Evolutionary conservation across 495 filamentous ascomycete genomes (phyloP).

Genomic region (Recurvomyces mirabilis): DNA sequence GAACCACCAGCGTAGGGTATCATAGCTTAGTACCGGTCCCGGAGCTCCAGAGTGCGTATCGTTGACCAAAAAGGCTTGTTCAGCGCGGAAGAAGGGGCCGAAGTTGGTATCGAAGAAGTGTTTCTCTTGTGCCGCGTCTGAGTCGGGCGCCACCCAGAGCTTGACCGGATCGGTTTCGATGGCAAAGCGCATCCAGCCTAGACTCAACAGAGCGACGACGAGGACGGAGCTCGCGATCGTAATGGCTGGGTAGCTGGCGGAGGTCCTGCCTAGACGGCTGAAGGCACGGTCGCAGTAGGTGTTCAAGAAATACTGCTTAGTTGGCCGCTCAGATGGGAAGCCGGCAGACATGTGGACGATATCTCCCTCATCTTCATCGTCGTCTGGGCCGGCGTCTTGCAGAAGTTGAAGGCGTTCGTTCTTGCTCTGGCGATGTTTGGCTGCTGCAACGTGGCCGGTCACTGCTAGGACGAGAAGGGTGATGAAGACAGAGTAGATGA

Average conservation of each 20-base stretch:
- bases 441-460: slow-evolving; percentile 62
- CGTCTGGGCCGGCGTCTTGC: slow-evolving; percentile 69
- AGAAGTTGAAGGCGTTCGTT: slow-evolving; percentile 75
- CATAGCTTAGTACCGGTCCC: slow-evolving; percentile 71
- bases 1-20: slow-evolving; percentile 89
- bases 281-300: slow-evolving; percentile 67
- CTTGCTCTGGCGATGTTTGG: slow-evolving; percentile 56
- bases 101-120: slow-evolving; percentile 90
- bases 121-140: slow-evolving; percentile 84
- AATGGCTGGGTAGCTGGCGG: slow-evolving; percentile 70
- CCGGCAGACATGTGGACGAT: slow-evolving; percentile 54
- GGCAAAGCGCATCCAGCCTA: slow-evolving; percentile 76
- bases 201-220: slow-evolving; percentile 60
- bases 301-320: slow-evolving; percentile 67
- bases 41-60: slow-evolving; percentile 53
- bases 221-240: slow-evolving; percentile 64
- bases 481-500: slow-evolving; percentile 70
- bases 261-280: slow-evolving; percentile 65
- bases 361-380: slow-evolving; percentile 79
- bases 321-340: slow-evolving; percentile 53
- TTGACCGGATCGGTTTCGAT: slow-evolving; percentile 83
- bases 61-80: slow-evolving; percentile 90
- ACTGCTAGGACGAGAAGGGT: slow-evolving; percentile 52
- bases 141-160: slow-evolving; percentile 90
- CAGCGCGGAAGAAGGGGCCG: slow-evolving; percentile 86